Conservation (phyloP, 345 rosid species). For the Melaleuca quinquenervia region DNA sequence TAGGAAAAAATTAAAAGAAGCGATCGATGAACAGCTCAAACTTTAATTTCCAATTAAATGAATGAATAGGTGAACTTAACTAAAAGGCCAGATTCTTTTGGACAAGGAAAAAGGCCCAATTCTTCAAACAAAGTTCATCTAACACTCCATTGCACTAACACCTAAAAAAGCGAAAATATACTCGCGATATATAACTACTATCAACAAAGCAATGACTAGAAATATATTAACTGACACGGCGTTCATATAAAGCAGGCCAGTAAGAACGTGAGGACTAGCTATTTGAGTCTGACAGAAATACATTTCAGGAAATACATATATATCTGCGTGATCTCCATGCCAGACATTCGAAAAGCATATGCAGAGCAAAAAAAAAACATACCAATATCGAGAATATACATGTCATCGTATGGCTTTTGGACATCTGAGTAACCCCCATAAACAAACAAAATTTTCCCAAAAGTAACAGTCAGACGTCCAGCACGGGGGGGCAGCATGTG, state of each 20-base stretch:
- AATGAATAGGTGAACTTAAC: neutral
- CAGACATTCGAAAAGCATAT: neutral
- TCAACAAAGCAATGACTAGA: neutral
- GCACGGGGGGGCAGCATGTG: conserved; percentile 81
- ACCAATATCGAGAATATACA: conserved; percentile 84
- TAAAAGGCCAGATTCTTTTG: too few species aligned
- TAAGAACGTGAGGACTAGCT: neutral
- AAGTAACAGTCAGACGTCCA: conserved; percentile 71
- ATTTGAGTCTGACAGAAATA: neutral
- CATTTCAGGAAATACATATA: neutral
- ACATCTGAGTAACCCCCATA: conserved; percentile 94
- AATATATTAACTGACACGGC: neutral
- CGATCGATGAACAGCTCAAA: neutral
- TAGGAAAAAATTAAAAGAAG: neutral
- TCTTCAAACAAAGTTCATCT: neutral
- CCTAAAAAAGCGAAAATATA: neutral
- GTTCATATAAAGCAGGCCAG: neutral
- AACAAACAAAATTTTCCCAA: conserved; percentile 75
- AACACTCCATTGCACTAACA: accelerated
- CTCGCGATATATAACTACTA: neutral
- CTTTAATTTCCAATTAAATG: neutral
- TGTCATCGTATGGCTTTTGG: conserved; percentile 76
- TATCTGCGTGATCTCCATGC: too few species aligned
- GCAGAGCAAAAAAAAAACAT: conserved; percentile 10
- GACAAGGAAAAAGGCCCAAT: neutral